phyloP scores from a whole-genome alignment of 768 basidiomycete species.

The Leccinum subgranulosum region DNA sequence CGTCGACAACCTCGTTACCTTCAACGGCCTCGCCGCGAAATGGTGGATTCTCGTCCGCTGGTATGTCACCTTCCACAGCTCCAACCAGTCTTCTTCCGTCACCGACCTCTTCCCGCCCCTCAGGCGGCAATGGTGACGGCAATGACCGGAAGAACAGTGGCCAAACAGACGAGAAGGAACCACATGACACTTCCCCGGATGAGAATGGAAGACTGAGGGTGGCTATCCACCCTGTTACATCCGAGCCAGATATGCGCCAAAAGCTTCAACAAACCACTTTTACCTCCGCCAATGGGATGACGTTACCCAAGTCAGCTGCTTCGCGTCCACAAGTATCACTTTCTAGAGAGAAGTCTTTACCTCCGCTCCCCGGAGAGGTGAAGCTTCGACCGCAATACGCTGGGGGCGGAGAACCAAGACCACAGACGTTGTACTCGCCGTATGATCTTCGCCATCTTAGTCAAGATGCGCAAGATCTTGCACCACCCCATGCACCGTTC shows the following conservation, averaged over 20 bases:
- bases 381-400: conserved; percentile 37
- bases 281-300: conserved; percentile 32
- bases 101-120: conserved; percentile 67
- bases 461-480: conserved; percentile 43
- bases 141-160: conserved; percentile 41
- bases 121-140: conserved; percentile 54
- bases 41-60: conserved; percentile 49
- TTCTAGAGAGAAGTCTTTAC: conserved; percentile 70
- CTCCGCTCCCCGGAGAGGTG: conserved; percentile 66
- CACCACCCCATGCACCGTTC: conserved; percentile 65
- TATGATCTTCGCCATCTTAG: conserved; percentile 56
- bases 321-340: conserved; percentile 22
- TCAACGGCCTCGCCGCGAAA: conserved; percentile 57
- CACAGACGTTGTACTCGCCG: conserved; percentile 63
- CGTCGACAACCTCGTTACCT: conserved; percentile 68
- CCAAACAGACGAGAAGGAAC: conserved; percentile 44
- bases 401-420: conserved; percentile 44
- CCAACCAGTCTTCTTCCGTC: conserved; percentile 75
- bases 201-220: conserved; percentile 38
- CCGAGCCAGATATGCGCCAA: conserved; percentile 61
- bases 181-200: conserved; percentile 26
- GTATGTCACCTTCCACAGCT: conserved; percentile 72
- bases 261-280: conserved; percentile 38
- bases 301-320: conserved; percentile 21
- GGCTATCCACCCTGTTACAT: conserved; percentile 49